Base-by-base conservation (phyloP, 495 filamentous ascomycete species). In the Friedmanniomyces endolithicus region DNA sequence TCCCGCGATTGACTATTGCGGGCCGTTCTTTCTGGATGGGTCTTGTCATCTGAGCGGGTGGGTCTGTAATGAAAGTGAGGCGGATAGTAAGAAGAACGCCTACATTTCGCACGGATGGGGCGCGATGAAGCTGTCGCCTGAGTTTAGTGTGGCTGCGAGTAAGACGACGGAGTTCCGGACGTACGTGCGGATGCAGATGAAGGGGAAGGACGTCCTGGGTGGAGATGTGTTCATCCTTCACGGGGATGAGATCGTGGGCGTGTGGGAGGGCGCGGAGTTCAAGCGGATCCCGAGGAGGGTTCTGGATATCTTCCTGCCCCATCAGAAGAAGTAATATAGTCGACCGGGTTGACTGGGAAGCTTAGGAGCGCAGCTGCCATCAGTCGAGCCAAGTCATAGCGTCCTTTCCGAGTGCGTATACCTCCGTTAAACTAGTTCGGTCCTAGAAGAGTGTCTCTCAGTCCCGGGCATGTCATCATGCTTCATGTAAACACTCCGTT, bases 11-110 rank as follows among this genome's bases (percentile, higher is more conserved):
- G 63, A n/a, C 73, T 70, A 56, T 50, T 59, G 50, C 47, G 65
- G 62, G 3, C 72, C 73, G 11, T 72, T 64, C 61, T 73, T 66
- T 65, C 70, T 78, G 44, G 77, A 80, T 59, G 68, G 61, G 34
- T 40, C 75, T 1, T 62, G 59, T 23, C 77, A 80, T 57, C 49
- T 77, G 16, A 67, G 71, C 8, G 76, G 76, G 1, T 79, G 78
- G 58, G 70, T 77, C 25, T 69, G 75, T 63, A 79, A 79, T 54
- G 72, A 59, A 11, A 70, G 65, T 23, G 74, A 75, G 27, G 56
- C 63, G 4, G 54, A 68, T n/a, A 71, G 73, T 41, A 65, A 66
- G 2, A 64, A 70, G 20, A 68, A 69, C 27, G 72, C 75, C 11
- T 79, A 70, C 53, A 68, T 71, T 55, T 70, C 68, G 2, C 65